Conservation (phyloP, 2,329 filamentous ascomycete species). For the Aspergillus calidoustus region DNA sequence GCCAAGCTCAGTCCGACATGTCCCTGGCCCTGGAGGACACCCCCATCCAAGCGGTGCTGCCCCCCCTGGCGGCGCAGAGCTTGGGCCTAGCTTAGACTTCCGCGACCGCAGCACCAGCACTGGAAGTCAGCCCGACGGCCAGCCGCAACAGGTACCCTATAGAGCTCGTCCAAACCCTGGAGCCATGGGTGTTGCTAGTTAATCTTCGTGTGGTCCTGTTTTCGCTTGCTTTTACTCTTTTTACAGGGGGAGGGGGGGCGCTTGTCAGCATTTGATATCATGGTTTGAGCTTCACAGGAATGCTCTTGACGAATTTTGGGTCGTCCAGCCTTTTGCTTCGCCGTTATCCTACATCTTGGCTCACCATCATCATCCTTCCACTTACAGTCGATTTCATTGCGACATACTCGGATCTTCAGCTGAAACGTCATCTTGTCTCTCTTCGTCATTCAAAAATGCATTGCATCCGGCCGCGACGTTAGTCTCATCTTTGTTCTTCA, state of each 20-base stretch:
- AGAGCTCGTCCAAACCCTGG: constrained; percentile 42
- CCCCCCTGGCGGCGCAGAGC: constrained; percentile 31
- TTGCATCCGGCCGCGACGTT: constrained; percentile 33
- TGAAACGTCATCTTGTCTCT: constrained; percentile 9
- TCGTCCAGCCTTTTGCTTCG: constrained; percentile 35
- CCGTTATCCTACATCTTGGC: constrained; percentile 33
- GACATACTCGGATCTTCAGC: constrained; percentile 23
- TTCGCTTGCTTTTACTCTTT: constrained; percentile 11
- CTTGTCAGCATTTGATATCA: constrained; percentile 10
- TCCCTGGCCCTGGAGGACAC: constrained; percentile 54
- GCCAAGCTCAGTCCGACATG: constrained; percentile 80
- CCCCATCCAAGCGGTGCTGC: constrained; percentile 35
- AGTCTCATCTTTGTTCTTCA: constrained; percentile 21
- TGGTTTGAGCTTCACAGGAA: constrained; percentile 19
- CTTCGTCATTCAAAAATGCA: constrained; percentile 25
- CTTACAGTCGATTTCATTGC: constrained; percentile 24
- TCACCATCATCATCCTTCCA: constrained; percentile 33
- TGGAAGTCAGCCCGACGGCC: constrained; percentile 40
- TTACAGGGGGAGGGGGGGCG: not conserved
- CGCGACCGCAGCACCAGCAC: constrained; percentile 44
- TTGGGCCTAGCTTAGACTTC: constrained; percentile 32
- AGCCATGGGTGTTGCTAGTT: constrained; percentile 47
- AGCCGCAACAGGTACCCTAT: constrained; percentile 41
- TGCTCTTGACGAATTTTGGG: constrained; percentile 25
- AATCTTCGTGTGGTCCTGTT: constrained; percentile 4